A percentile compares a stretch with the other conserved stretches of the same genome.
phyloP scores from a whole-genome alignment of 352 stramenopile genomes.

The Globisporangium iwayamae region DNA sequence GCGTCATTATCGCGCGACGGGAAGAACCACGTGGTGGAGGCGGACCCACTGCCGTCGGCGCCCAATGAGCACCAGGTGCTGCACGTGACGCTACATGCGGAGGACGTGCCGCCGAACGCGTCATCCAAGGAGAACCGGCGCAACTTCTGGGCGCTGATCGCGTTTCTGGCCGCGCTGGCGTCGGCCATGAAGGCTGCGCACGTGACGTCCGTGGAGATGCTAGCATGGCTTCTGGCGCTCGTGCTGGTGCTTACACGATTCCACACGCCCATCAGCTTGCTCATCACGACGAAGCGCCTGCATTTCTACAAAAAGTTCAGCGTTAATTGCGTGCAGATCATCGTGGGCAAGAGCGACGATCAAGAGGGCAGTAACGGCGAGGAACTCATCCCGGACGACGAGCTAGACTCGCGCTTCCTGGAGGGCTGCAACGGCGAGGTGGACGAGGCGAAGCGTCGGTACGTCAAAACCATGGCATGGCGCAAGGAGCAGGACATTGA shows the following conservation, averaged over 20 bases:
- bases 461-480: constrained; percentile 56
- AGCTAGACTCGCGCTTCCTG: constrained; percentile 54
- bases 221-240: constrained; percentile 47
- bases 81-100: constrained; percentile 36
- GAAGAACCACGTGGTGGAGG: constrained; percentile 30
- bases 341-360: constrained; percentile 39
- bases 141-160: constrained; percentile 44
- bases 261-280: constrained; percentile 47
- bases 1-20: not conserved
- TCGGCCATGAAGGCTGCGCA: constrained; percentile 39
- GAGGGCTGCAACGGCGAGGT: constrained; percentile 68
- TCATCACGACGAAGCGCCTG: constrained; percentile 49
- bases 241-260: constrained; percentile 54
- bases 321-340: constrained; percentile 38
- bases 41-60: constrained; percentile 31
- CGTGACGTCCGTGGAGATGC: constrained; percentile 39
- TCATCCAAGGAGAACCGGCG: constrained; percentile 24
- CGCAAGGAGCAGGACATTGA: constrained; percentile 68
- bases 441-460: constrained; percentile 62
- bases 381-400: constrained; percentile 32
- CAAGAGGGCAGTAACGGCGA: constrained; percentile 16
- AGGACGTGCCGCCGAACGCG: constrained; percentile 20
- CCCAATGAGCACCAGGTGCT: constrained; percentile 29
- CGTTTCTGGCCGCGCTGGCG: constrained; percentile 36
- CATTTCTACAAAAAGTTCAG: constrained; percentile 31